Conservation (phyloP, 1,284 basidiomycete species). For the Moesziomyces sp. region DNA sequence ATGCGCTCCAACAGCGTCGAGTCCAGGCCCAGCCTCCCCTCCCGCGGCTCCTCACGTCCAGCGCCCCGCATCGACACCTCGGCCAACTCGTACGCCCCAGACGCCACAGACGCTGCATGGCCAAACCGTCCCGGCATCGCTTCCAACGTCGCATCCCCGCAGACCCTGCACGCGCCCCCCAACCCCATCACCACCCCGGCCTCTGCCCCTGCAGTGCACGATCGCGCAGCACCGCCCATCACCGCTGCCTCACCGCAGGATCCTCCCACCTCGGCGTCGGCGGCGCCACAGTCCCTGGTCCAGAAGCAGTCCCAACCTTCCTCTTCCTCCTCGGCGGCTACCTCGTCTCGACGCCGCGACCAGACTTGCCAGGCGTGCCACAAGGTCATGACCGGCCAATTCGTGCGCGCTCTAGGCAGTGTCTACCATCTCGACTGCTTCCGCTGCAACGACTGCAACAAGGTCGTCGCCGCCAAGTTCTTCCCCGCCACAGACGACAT, state of each 20-base stretch:
- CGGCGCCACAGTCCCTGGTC: conserved; percentile 1
- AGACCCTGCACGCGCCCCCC: conserved; percentile 21
- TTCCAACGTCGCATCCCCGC: conserved; percentile 36
- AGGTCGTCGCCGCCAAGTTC: conserved; percentile 97
- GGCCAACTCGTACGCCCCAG: neutral
- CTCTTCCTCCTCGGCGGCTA: conserved; percentile 6
- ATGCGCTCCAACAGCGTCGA: conserved; percentile 39
- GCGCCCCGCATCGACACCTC: conserved; percentile 38
- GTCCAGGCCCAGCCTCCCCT: conserved; percentile 35
- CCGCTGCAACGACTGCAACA: conserved; percentile 90
- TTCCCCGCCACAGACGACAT: conserved; percentile 76
- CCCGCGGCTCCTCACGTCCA: conserved; percentile 29
- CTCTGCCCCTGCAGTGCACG: neutral
- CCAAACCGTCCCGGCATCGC: conserved; percentile 10
- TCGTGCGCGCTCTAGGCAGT: conserved; percentile 92
- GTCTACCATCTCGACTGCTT: conserved; percentile 97
- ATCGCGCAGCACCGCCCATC: conserved; percentile 7
- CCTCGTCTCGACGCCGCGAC: conserved; percentile 36
- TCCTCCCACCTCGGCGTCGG: neutral
- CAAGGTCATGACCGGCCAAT: conserved; percentile 82
- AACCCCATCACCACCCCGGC: conserved; percentile 14
- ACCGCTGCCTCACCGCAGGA: neutral
- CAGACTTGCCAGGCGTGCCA: conserved; percentile 61
- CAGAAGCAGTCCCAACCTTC: conserved; percentile 13
- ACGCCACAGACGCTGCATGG: conserved; percentile 5